Base-by-base conservation (phyloP, 306 rosid species). In the Trichosanthes truncata region DNA sequence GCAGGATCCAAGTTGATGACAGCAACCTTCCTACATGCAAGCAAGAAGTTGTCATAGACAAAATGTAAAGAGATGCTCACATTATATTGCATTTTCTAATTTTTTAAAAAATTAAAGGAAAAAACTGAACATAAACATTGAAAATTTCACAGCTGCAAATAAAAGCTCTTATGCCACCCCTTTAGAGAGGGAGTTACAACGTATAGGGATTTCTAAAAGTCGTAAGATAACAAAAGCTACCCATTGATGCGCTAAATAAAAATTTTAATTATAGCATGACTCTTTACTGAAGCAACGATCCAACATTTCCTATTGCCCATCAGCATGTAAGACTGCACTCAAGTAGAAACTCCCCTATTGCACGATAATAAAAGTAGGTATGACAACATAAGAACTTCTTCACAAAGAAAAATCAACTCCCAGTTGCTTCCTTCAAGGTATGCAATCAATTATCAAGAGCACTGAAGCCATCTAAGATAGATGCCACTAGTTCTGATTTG, bases 1-100 rank as follows among this genome's bases (percentile, higher is more conserved):
- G 97, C 98, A 33, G 98, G 98, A 84, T 94, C 98, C 89, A 94
- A 84, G 82, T 94, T 94, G 82, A 94, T 84, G 78, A 94, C 77
- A 48, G 96, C 98, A 81, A 91, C 98, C 88, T 94, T 94, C 88
- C 97, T 92, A 87, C 87, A 84, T 6, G 63, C 18, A 33, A 69
- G 84, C 56, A 76, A 74, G 36, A 80, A 84, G 55, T 25, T 14
- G 77, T 14, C 57, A 73, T 7, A 1, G 5, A 45, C 36, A 15
- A 23, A 71, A 71, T 6, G 52, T 14, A 26, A 41, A 45, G 56
- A 71, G 6, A 67, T 10, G 17, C 20, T 29, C 55, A 41, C 74
- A 43, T 14, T 21, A 21, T n/a, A 68, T 68, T 7, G 20, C 35
- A 1, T 20, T 68, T 23, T 41, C 31, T 21, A 21, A 4, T 4